These are phyloP conservation scores for Shiraia sp. DNA, from an alignment of 2,329 filamentous ascomycete species.

Conservation along the genomic window DNA sequence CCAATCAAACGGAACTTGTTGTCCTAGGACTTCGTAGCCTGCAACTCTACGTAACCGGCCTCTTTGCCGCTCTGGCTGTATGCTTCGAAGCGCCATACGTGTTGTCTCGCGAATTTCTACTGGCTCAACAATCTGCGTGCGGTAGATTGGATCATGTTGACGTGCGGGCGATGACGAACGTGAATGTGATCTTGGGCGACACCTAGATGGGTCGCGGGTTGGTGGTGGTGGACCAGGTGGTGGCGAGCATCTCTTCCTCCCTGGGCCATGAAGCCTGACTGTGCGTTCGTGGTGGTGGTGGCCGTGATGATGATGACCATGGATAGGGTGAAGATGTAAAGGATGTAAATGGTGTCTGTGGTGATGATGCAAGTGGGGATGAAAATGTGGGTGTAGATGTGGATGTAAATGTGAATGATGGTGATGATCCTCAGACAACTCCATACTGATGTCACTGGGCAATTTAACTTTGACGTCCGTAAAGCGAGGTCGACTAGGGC, in stretches of 20 bases:
- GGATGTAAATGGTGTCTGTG: constrained; percentile 25
- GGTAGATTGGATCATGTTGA: constrained; percentile 30
- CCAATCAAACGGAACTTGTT: constrained; percentile 39
- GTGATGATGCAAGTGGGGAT: constrained; percentile 18
- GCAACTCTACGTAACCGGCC: constrained; percentile 29
- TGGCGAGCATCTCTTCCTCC: constrained; percentile 18
- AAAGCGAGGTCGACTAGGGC: constrained; percentile 19
- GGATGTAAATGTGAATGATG: constrained; percentile 19
- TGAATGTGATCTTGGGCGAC: constrained; percentile 2
- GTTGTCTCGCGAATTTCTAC: constrained; percentile 30
- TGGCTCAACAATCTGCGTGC: constrained; percentile 34
- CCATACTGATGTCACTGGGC: constrained; percentile 20
- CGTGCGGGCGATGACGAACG: constrained; percentile 10
- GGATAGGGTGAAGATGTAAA: constrained; percentile 29
- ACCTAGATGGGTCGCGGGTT: constrained; percentile 11
- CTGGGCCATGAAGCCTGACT: constrained; percentile 22
- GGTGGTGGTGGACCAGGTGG: constrained; percentile 20
- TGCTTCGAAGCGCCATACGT: constrained; percentile 24
- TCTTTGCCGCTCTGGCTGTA: constrained; percentile 15
- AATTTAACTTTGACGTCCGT: constrained; percentile 27
- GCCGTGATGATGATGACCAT: constrained; percentile 14
- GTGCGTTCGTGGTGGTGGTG: constrained; percentile 13
- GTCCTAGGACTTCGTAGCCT: constrained; percentile 36
- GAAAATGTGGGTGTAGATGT: constrained; percentile 20
- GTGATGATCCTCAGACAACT: constrained; percentile 18